Percentiles rank a stretch among this genome's conserved stretches.
phyloP scores from a whole-genome alignment of 1,284 basidiomycete genomes.

The Erythrobasidium hasegawianum region DNA sequence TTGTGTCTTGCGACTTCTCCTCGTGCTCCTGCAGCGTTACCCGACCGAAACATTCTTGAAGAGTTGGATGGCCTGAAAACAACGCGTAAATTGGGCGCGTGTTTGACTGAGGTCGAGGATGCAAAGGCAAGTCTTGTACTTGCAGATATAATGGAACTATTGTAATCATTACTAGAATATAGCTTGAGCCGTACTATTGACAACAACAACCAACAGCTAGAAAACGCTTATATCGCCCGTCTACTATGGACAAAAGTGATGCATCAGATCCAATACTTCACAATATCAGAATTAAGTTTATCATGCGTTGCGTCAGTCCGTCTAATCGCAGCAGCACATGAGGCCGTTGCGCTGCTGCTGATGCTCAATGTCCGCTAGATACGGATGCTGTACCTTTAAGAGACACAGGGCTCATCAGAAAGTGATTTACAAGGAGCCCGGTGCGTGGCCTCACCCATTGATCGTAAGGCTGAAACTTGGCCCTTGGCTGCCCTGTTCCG shows the following conservation, averaged over 20 bases:
- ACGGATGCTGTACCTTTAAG: not conserved
- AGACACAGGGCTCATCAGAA: not conserved
- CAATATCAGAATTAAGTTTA: too few species aligned
- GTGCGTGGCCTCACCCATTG: not conserved
- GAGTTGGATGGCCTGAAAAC: not conserved
- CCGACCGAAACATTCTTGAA: conserved; percentile 16
- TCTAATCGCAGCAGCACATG: conserved; percentile 1
- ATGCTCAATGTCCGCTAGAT: not conserved
- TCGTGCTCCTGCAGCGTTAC: conserved; percentile 7
- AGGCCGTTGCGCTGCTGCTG: not conserved
- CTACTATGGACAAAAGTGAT: too few species aligned
- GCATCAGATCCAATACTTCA: too few species aligned
- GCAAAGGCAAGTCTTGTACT: too few species aligned
- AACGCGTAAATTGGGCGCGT: too few species aligned
- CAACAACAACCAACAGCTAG: too few species aligned
- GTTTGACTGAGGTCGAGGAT: too few species aligned
- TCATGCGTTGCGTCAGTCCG: not conserved
- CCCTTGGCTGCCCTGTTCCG: not conserved
- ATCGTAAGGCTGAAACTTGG: not conserved
- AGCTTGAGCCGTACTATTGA: too few species aligned
- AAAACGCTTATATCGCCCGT: too few species aligned
- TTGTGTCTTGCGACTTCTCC: conserved; percentile 25
- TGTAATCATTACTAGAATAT: too few species aligned
- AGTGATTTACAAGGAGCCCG: not conserved
- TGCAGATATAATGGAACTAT: too few species aligned